These are phyloP conservation scores for Calonectria pseudoreteaudii DNA, from an alignment of 2,329 filamentous ascomycete genomes.

Conservation along the genomic window DNA sequence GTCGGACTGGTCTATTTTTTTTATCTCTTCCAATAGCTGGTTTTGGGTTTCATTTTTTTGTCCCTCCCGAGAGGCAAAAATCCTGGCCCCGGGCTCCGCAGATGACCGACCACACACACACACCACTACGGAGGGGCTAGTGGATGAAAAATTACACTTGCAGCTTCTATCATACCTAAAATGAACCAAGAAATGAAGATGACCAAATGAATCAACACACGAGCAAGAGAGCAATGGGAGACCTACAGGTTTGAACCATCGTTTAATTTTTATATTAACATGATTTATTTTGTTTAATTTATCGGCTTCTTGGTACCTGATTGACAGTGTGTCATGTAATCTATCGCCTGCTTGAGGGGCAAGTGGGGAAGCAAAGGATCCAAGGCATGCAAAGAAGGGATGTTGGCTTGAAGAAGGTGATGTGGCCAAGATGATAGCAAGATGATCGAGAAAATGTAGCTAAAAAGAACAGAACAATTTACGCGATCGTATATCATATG, in stretches of 20 bases:
- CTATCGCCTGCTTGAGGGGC: background rate
- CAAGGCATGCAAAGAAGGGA: background rate
- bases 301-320: background rate
- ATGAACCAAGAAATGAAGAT: background rate
- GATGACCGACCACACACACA: slow-evolving; percentile 13
- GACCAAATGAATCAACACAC: background rate
- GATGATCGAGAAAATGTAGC: background rate
- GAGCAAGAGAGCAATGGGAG: too few relatives aligned
- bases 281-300: background rate
- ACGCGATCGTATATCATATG: background rate
- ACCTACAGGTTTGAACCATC: background rate
- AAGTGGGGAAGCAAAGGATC: background rate
- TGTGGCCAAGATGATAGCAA: background rate
- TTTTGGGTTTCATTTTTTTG: background rate
- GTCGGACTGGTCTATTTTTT: background rate
- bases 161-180: background rate
- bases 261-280: background rate
- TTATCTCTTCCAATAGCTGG: background rate
- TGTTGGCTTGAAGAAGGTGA: background rate
- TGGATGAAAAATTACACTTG: background rate
- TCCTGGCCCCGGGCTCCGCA: slow-evolving; percentile 37
- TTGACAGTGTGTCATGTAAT: background rate
- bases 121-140: background rate
- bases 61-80: slow-evolving; percentile 23
- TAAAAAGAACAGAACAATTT: background rate